Conservation (phyloP, 495 filamentous ascomycete species). For the Neurospora cerealis region DNA sequence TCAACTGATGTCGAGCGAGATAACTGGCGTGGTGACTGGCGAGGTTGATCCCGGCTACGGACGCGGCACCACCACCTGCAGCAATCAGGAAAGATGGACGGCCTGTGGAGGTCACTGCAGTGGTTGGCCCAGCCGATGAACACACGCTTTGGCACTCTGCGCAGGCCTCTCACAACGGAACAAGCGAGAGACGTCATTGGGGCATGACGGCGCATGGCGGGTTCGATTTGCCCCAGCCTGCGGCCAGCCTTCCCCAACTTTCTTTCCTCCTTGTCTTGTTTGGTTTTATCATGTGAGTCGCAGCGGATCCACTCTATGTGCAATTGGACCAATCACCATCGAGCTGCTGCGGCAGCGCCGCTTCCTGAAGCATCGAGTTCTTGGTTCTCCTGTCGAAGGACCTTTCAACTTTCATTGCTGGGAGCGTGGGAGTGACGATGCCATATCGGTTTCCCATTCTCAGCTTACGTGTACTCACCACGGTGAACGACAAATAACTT, state of each 20-base stretch:
- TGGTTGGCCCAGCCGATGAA: neutral
- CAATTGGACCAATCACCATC: neutral
- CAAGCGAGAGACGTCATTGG: neutral
- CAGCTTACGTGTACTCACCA: neutral
- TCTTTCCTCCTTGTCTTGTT: neutral
- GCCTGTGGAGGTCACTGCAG: neutral
- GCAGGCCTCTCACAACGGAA: neutral
- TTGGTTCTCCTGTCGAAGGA: neutral
- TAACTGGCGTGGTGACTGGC: neutral
- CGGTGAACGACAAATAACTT: neutral
- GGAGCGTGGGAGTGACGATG: neutral
- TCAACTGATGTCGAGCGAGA: neutral
- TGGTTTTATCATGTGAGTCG: neutral
- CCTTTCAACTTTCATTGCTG: neutral
- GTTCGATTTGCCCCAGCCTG: neutral
- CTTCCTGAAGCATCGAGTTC: neutral
- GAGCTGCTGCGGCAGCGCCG: neutral
- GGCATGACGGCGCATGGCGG: neutral
- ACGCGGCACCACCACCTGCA: neutral
- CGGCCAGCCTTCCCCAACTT: neutral
- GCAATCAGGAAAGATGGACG: neutral
- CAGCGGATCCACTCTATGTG: neutral
- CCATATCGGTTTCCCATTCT: neutral
- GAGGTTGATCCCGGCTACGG: neutral
- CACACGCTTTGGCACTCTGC: neutral